A percentile compares a stretch with the other conserved stretches of the same genome.
These are phyloP conservation scores for Leccinellum luteum DNA, from an alignment of 768 basidiomycete species.

Conservation along the genomic window DNA sequence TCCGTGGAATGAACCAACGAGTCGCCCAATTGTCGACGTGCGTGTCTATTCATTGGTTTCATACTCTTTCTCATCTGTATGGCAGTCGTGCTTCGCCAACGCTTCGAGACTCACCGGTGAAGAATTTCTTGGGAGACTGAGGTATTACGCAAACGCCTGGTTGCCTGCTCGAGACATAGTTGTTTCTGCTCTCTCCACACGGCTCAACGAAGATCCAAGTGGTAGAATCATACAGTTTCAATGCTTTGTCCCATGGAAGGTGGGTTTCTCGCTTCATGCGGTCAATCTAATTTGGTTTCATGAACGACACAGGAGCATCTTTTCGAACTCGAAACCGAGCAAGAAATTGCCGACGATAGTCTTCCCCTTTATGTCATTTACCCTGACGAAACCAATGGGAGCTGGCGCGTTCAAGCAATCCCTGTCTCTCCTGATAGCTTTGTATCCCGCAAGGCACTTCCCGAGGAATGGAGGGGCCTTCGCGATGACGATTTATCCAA, in stretches of 20 bases:
- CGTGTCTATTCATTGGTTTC: conserved; percentile 25
- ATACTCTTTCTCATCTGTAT: conserved; percentile 8
- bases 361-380: conserved; percentile 85
- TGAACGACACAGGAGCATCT: conserved; percentile 70
- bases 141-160: conserved; percentile 89
- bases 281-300: not conserved
- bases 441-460: conserved; percentile 86
- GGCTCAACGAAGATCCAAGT: conserved; percentile 58
- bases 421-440: conserved; percentile 81
- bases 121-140: conserved; percentile 78
- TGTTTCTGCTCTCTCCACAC: conserved; percentile 51
- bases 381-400: conserved; percentile 70
- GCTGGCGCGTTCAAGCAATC: conserved; percentile 94
- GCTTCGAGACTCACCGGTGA: conserved; percentile 82
- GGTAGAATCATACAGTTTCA: conserved; percentile 82
- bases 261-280: conserved; percentile 23
- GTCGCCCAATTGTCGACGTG: conserved; percentile 71
- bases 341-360: conserved; percentile 40
- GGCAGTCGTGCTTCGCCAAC: conserved; percentile 66
- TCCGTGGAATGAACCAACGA: conserved; percentile 82
- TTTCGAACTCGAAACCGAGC: conserved; percentile 76
- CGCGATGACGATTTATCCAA: conserved; percentile 80
- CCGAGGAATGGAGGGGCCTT: conserved; percentile 90
- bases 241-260: conserved; percentile 87
- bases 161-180: conserved; percentile 87